phyloP scores from a whole-genome alignment of 139 green algal species.

The Microglena sp. region DNA sequence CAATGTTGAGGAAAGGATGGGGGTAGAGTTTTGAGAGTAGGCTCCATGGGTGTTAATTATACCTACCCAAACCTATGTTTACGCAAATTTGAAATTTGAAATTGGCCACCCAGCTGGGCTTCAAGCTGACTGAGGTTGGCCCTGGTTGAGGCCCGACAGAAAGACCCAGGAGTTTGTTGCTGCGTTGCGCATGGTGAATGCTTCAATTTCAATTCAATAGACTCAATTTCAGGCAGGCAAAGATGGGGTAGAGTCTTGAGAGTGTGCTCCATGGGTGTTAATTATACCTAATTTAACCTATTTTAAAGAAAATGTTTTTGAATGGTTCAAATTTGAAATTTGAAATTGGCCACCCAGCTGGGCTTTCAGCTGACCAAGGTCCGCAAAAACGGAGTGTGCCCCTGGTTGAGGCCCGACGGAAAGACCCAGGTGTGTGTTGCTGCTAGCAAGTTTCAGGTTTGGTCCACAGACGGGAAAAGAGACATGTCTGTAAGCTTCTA shows the following conservation, averaged over 20 bases:
- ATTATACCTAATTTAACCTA: too few species aligned
- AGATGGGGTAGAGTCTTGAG: conserved; percentile 93
- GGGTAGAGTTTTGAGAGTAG: conserved; percentile 95
- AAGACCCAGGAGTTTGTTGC: too few species aligned
- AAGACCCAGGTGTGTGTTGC: conserved; percentile 99
- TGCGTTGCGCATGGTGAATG: conserved; percentile 97
- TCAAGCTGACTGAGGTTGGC: too few species aligned
- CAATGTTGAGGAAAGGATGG: conserved; percentile 96
- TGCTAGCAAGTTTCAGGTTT: too few species aligned
- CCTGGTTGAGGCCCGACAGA: too few species aligned
- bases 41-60: conserved; percentile 96
- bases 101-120: conserved; percentile 90
- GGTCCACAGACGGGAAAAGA: too few species aligned
- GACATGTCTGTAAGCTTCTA: too few species aligned
- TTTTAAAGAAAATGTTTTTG: conserved; percentile 99
- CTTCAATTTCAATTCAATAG: conserved; percentile 95
- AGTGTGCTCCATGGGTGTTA: conserved; percentile 96
- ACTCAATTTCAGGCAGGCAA: conserved; percentile 98
- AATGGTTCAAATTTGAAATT: conserved; percentile 96
- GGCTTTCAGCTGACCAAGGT: conserved; percentile 79
- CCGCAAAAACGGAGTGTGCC: conserved; percentile 79
- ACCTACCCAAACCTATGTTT: too few species aligned
- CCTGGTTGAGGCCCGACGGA: conserved; percentile 92
- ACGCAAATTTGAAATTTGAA: conserved; percentile 93
- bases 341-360: conserved; percentile 94